Evolutionary conservation across 495 filamentous ascomycete species (phyloP).

Genomic region (Apodospora peruviana): DNA sequence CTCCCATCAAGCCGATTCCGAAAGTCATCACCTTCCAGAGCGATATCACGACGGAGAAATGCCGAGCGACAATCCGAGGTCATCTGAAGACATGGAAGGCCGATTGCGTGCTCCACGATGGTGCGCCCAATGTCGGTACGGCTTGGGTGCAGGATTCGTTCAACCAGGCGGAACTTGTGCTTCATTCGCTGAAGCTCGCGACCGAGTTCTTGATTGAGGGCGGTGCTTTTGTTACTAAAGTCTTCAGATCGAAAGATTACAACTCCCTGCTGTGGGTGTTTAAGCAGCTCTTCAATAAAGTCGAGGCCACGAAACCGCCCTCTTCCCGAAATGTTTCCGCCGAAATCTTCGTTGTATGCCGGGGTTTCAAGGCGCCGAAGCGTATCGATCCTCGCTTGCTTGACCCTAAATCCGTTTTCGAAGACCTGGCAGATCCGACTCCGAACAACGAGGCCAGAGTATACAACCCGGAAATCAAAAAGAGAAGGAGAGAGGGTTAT

Average conservation of each 20-base stretch:
- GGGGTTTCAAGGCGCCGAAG: conserved; percentile 84
- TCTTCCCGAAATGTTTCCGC: conserved; percentile 93
- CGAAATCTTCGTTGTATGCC: conserved; percentile 97
- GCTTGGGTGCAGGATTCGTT: conserved; percentile 99
- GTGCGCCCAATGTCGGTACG: conserved; percentile 94
- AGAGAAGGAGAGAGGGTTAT: conserved; percentile 94
- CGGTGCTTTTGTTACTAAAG: conserved; percentile 94
- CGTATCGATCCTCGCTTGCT: conserved; percentile 87
- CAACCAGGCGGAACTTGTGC: conserved; percentile 90
- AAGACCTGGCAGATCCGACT: conserved; percentile 80
- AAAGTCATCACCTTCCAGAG: conserved; percentile 91
- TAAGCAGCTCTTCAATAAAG: conserved; percentile 89
- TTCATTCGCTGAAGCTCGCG: conserved; percentile 87
- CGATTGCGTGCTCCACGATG: conserved; percentile 95
- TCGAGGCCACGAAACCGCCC: conserved; percentile 95
- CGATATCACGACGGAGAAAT: conserved; percentile 98
- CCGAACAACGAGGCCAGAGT: conserved; percentile 98
- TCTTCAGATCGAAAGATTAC: conserved; percentile 97
- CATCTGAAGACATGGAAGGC: conserved; percentile 98
- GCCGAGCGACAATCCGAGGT: conserved; percentile 79
- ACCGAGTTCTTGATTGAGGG: conserved; percentile 89
- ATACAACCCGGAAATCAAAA: conserved; percentile 95
- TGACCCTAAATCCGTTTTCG: conserved; percentile 87
- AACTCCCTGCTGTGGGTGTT: conserved; percentile 96
- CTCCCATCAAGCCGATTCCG: conserved; percentile 93